Evolutionary conservation across 2,329 filamentous ascomycete genomes (phyloP).

Genomic region (Aspergillus persii): DNA sequence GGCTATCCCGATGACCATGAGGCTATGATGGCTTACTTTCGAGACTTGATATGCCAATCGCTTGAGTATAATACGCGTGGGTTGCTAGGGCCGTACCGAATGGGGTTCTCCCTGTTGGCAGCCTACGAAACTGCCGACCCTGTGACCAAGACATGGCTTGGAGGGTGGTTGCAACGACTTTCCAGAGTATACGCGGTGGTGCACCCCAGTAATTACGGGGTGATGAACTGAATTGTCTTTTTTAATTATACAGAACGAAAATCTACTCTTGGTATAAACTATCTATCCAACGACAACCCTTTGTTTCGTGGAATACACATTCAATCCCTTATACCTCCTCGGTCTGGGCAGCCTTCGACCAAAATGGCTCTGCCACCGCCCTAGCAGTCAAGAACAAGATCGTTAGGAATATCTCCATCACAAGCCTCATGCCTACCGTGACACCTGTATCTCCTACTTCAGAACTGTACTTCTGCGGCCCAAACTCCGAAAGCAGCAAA

Average conservation of each 20-base stretch:
- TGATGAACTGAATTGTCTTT: background rate
- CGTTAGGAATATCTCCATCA: constrained; percentile 26
- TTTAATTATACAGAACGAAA: too few species aligned
- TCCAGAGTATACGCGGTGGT: constrained; percentile 25
- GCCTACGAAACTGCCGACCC: constrained; percentile 26
- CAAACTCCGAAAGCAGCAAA: constrained; percentile 22
- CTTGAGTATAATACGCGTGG: constrained; percentile 27
- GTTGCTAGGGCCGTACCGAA: constrained; percentile 25
- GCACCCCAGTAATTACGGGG: constrained; percentile 19
- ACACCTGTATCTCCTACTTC: constrained; percentile 14
- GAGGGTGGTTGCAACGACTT: constrained; percentile 19
- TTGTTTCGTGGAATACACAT: background rate
- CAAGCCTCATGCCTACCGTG: constrained; percentile 22
- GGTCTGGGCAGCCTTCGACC: background rate
- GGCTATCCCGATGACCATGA: constrained; percentile 14
- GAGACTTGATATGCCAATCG: constrained; percentile 31
- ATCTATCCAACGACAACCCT: background rate
- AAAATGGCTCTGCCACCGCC: constrained; percentile 22
- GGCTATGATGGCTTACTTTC: constrained; percentile 22
- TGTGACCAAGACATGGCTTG: constrained; percentile 24
- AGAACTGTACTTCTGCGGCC: constrained; percentile 16
- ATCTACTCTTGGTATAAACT: background rate
- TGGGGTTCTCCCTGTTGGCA: constrained; percentile 27
- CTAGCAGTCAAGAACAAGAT: constrained; percentile 20
- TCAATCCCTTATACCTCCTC: background rate